Evolutionary conservation across 78 protist genomes (phyloP).

Genomic region (Dictyostelium intermedium): DNA sequence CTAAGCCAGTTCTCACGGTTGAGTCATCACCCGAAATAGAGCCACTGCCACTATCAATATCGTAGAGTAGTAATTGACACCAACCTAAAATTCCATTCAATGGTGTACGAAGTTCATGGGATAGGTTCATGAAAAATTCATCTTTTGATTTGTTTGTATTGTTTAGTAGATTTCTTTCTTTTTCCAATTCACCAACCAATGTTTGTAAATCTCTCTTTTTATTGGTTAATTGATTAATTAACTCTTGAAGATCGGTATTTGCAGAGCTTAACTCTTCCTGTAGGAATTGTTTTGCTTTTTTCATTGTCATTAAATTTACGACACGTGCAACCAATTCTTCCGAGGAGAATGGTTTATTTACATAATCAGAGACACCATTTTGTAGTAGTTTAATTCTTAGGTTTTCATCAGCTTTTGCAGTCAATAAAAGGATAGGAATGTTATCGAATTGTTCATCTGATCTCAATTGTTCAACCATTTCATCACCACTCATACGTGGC

Average conservation of each 20-base stretch:
- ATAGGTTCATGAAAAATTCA: slow-evolving; percentile 66
- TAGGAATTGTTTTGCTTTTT: slow-evolving; percentile 58
- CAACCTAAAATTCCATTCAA: slow-evolving; percentile 64
- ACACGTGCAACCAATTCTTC: slow-evolving; percentile 67
- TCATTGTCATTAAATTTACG: slow-evolving; percentile 37
- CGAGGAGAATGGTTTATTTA: slow-evolving; percentile 70
- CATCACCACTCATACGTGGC: slow-evolving; percentile 81
- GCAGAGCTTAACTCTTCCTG: slow-evolving; percentile 57
- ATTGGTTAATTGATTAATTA: slow-evolving; percentile 31
- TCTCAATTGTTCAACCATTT: slow-evolving; percentile 60
- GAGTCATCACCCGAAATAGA: not conserved
- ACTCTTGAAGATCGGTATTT: slow-evolving; percentile 27
- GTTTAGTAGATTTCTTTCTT: slow-evolving; percentile 37
- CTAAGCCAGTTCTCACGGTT: slow-evolving; percentile 1
- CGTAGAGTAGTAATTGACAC: slow-evolving; percentile 44
- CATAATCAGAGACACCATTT: slow-evolving; percentile 76
- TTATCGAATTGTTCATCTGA: slow-evolving; percentile 17
- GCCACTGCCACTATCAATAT: not conserved
- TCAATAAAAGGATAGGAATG: slow-evolving; percentile 61
- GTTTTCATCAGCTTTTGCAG: slow-evolving; percentile 84
- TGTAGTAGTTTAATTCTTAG: slow-evolving; percentile 28
- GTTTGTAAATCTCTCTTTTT: slow-evolving; percentile 54
- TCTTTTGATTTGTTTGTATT: slow-evolving; percentile 61
- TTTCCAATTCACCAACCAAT: slow-evolving; percentile 30
- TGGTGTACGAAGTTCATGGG: slow-evolving; percentile 79